Conservation (phyloP, 208 protist genomes). For the Crithidia mellificae region DNA sequence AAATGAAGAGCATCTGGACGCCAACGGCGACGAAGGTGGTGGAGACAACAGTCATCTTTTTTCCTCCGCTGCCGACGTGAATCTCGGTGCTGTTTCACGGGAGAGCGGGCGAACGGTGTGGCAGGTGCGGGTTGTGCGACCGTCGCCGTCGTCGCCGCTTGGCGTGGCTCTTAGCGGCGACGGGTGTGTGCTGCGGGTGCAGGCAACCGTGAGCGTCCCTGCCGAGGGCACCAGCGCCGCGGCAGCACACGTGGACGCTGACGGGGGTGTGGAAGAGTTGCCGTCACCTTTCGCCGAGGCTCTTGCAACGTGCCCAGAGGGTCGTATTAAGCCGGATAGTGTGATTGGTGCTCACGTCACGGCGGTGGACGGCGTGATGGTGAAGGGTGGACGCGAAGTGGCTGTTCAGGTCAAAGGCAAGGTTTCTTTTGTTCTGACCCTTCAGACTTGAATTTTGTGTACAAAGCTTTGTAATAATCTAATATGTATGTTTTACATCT, state of each 20-base stretch:
- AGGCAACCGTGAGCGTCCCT: conserved; percentile 8
- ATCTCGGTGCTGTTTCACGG: too few species aligned
- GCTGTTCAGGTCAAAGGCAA: conserved; percentile 36
- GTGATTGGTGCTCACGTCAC: conserved; percentile 42
- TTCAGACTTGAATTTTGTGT: conserved; percentile 1
- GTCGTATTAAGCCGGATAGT: neutral
- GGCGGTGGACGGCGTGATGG: conserved; percentile 33
- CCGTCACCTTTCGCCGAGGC: conserved; percentile 32
- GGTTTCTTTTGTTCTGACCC: conserved; percentile 6
- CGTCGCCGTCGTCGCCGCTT: conserved; percentile 22
- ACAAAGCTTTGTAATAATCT: too few species aligned
- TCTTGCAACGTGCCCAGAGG: neutral
- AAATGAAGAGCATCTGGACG: neutral
- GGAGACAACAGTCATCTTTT: neutral
- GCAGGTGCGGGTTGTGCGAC: conserved; percentile 30
- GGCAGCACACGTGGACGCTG: neutral
- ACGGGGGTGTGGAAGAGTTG: conserved; percentile 13
- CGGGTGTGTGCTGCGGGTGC: conserved; percentile 23
- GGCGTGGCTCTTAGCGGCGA: conserved; percentile 53
- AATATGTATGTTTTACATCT: too few species aligned
- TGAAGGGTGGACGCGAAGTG: conserved; percentile 36
- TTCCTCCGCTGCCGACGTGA: too few species aligned
- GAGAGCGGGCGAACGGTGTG: neutral
- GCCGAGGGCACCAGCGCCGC: neutral
- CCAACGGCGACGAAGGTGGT: neutral